Evolutionary conservation across 2,329 filamentous ascomycete species (phyloP).

Genomic region (Paramyrothecium roridum): DNA sequence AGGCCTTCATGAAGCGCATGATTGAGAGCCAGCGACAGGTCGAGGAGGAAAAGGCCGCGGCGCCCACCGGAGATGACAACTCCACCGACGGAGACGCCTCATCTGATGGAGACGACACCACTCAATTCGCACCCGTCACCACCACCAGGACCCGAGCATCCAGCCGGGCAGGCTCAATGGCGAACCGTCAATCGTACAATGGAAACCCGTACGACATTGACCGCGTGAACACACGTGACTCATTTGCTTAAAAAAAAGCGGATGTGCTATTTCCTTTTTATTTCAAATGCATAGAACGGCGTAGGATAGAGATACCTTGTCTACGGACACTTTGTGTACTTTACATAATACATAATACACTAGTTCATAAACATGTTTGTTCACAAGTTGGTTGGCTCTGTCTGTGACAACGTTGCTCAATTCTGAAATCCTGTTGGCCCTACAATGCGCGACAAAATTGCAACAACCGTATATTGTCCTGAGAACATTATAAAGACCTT

Average conservation of each 20-base stretch:
- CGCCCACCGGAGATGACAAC: neutral
- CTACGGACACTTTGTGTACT: neutral
- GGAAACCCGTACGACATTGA: slow-evolving; percentile 1
- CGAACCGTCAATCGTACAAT: neutral
- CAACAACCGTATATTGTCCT: too few species aligned
- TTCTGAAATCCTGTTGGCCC: too few species aligned
- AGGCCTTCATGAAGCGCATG: slow-evolving; percentile 1
- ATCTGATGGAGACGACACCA: neutral
- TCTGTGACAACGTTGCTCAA: too few species aligned
- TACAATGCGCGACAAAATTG: too few species aligned
- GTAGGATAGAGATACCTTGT: neutral
- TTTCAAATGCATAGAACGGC: too few species aligned
- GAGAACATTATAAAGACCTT: too few species aligned
- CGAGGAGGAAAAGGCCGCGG: neutral
- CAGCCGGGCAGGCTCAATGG: neutral
- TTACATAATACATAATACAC: too few species aligned
- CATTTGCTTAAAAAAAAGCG: neutral
- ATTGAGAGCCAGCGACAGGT: neutral
- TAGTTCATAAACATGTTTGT: too few species aligned
- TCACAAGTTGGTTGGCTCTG: too few species aligned
- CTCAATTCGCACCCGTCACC: neutral
- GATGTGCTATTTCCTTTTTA: neutral
- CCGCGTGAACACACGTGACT: neutral
- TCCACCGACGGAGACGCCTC: neutral
- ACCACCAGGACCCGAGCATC: neutral